Conservation (phyloP, 1,284 basidiomycete species). For the Chiua sp. region DNA sequence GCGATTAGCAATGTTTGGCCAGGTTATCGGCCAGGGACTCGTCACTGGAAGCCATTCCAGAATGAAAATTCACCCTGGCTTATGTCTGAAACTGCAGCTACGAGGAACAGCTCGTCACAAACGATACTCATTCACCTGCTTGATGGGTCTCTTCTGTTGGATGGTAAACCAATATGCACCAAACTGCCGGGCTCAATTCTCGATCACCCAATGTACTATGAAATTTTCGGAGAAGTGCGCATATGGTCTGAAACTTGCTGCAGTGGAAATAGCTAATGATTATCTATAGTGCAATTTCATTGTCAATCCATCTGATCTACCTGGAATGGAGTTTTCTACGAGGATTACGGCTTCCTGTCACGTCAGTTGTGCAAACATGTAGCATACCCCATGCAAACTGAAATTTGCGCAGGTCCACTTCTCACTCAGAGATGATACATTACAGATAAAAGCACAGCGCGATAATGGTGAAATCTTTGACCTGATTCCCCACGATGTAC, state of each 20-base stretch:
- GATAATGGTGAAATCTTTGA: constrained; percentile 21
- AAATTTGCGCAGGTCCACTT: constrained; percentile 36
- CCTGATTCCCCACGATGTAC: constrained; percentile 41
- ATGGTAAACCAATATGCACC: constrained; percentile 42
- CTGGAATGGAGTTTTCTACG: too few relatives aligned
- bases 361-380: too few relatives aligned
- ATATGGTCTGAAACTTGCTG: too few relatives aligned
- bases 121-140: constrained; percentile 7
- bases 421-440: constrained; percentile 13
- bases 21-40: background rate
- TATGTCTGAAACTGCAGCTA: background rate
- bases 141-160: constrained; percentile 1
- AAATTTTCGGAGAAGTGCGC: constrained; percentile 35
- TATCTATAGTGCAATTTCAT: too few relatives aligned
- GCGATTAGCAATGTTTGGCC: constrained; percentile 42
- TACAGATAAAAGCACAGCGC: constrained; percentile 8
- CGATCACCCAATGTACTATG: constrained; percentile 16
- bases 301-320: too few relatives aligned
- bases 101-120: background rate
- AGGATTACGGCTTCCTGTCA: too few relatives aligned
- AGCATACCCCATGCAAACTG: too few relatives aligned
- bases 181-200: constrained; percentile 40
- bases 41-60: background rate
- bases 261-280: too few relatives aligned
- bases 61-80: constrained; percentile 1